Base-by-base conservation (phyloP, 2,329 filamentous ascomycete genomes). In the Xylaria digitata region DNA sequence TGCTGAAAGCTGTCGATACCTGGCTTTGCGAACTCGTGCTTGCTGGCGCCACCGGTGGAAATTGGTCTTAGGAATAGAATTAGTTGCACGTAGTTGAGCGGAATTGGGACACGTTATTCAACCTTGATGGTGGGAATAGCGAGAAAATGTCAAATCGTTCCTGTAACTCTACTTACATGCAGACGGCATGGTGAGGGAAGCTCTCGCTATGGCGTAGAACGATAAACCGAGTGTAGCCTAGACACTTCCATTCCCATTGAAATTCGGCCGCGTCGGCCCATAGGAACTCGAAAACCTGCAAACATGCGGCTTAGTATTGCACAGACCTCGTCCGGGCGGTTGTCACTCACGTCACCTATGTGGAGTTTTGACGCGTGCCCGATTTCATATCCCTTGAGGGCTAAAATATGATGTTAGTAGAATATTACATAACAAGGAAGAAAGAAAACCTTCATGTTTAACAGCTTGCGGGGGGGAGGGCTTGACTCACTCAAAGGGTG, bases 221-320 rank as follows among this genome's bases (percentile, higher is more conserved):
- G 30, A 79, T 78, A 71, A 79, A 79, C 13, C 77, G 76, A 45
- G 72, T 74, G 68, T 79, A 79, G 13, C 78, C 78, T 21, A 79
- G 73, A 61, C 78, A 79, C 72, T 79, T 79, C 78, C 78, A 79
- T 68, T 79, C 78, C 76, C 77, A 79, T 50, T 78, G 75, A 43
- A 78, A 79, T 55, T 79, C 76, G 50, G 75, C 63, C 30, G 76
- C 71, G 53, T 79, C 78, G 46, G 78, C 77, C 78, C 78, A 79
- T n/a, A 79, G 76, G 62, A 79, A 79, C 60, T 79, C 78, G 65
- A 79, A 79, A 21, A 79, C 77, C 77, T 79, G 53, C 19, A 57
- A 42, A 15, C 21, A 63, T 50, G 40, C 55, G n/a, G 15, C 42
- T 69, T 54, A 70, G 49, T 37, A 61, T 69, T 32, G 40, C 42